Evolutionary conservation across 192 early-diverging fungal genomes (phyloP).

Genomic region (Coemansia guatemalensis): DNA sequence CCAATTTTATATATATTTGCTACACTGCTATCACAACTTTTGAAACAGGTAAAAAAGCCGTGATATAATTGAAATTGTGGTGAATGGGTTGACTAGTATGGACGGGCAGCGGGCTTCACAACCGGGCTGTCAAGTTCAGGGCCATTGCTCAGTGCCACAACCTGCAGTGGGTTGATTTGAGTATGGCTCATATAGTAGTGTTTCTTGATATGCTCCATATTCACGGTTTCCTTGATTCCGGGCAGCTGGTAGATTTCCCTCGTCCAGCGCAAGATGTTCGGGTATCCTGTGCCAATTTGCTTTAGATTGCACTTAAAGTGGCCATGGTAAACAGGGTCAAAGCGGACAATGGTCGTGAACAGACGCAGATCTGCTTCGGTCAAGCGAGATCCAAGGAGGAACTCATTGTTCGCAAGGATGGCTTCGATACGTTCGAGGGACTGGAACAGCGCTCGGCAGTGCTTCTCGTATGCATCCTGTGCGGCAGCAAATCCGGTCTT

Average conservation of each 20-base stretch:
- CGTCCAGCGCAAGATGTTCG: slow-evolving; percentile 82
- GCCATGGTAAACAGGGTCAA: slow-evolving; percentile 91
- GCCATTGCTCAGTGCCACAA: slow-evolving; percentile 77
- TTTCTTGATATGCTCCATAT: slow-evolving; percentile 94
- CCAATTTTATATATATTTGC: too few species aligned
- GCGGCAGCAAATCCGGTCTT: slow-evolving; percentile 89
- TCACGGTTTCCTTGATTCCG: slow-evolving; percentile 76
- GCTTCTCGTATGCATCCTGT: slow-evolving; percentile 81
- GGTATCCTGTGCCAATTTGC: slow-evolving; percentile 85
- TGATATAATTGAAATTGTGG: too few species aligned
- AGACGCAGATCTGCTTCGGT: slow-evolving; percentile 95
- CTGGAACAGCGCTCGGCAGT: slow-evolving; percentile 71
- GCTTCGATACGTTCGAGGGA: slow-evolving; percentile 83
- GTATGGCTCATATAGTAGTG: slow-evolving; percentile 91
- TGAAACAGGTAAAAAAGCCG: too few species aligned
- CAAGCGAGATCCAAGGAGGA: slow-evolving; percentile 73
- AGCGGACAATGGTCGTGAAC: slow-evolving; percentile 93
- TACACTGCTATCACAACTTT: too few species aligned
- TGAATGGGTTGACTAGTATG: neutral
- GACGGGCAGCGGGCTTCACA: slow-evolving; percentile 34
- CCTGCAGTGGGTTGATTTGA: slow-evolving; percentile 88
- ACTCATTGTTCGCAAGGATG: slow-evolving; percentile 70
- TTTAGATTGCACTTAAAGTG: slow-evolving; percentile 96
- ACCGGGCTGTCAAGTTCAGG: slow-evolving; percentile 51
- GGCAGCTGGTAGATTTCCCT: slow-evolving; percentile 81